Evolutionary conservation across 176 grass and related monocot species (phyloP).

Genomic region (Alopecurus myosuroides): DNA sequence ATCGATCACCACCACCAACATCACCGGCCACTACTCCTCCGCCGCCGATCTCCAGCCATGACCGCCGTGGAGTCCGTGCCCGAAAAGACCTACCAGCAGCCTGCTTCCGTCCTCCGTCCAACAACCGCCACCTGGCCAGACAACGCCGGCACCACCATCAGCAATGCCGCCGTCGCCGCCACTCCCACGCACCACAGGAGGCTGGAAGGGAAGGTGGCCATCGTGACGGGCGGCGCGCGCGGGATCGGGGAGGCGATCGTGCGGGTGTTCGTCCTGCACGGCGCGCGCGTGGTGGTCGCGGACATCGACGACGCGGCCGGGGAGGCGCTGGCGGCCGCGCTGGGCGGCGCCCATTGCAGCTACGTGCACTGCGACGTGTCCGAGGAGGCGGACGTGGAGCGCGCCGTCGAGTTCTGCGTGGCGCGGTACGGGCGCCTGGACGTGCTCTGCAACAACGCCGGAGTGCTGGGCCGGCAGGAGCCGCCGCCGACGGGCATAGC

Average conservation of each 20-base stretch:
- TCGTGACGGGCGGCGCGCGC: constrained; percentile 63
- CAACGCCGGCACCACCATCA: neutral
- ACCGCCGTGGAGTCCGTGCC: constrained; percentile 16
- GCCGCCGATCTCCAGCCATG: constrained; percentile 13
- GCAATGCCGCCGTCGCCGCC: constrained; percentile 15
- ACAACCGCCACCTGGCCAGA: too few relatives aligned
- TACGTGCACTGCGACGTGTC: constrained; percentile 61
- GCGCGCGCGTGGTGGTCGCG: constrained; percentile 57
- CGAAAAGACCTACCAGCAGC: neutral
- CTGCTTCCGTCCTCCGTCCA: too few relatives aligned
- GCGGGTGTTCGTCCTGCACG: constrained; percentile 47
- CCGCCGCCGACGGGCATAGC: neutral
- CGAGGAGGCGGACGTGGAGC: constrained; percentile 53
- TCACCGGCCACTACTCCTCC: neutral
- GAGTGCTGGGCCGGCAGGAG: constrained; percentile 51
- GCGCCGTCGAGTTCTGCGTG: constrained; percentile 25
- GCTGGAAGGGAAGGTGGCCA: constrained; percentile 67
- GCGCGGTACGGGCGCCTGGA: constrained; percentile 46
- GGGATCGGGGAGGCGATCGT: constrained; percentile 76
- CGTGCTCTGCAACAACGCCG: constrained; percentile 70
- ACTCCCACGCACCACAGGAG: neutral
- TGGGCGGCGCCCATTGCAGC: constrained; percentile 19
- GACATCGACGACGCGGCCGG: constrained; percentile 52
- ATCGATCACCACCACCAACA: neutral
- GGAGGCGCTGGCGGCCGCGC: constrained; percentile 31